Base-by-base conservation (phyloP, 306 rosid species). In the Quercus alba region DNA sequence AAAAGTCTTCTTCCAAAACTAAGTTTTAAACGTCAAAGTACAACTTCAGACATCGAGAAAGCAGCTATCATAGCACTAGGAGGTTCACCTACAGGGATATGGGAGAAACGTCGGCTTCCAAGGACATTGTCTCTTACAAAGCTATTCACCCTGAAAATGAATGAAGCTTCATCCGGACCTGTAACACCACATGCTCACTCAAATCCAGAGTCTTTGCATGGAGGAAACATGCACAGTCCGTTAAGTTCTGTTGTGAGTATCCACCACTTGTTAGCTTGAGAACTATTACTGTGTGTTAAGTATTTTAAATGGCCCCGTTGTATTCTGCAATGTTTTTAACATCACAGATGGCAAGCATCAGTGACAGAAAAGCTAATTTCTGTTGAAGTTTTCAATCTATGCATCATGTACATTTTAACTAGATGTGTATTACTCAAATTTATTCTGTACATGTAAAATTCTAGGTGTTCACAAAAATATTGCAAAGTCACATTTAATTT, bases 91-190 rank as follows among this genome's bases (percentile, higher is more conserved):
- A 19, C 81, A 1, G 77, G 61, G 80, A 68, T 84, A 74, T 80
- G 72, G 26, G 90, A 87, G 74, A 91, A 79, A 81, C 85, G 88
- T 52, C 25, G 52, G 56, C 83, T 89, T 44, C 79, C 89, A 46
- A 87, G 95, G 86, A 86, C 94, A 64, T 14, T 85, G 67, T 94
- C 97, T n/a, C 82, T 90, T 38, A 76, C 88, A 49, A 88, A 79
- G 56, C 31, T 86, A 46, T 70, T 90, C 73, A 77, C 88, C 30
- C 84, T 86, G 0, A 82, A 80, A 77, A 72, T 51, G 80, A 88
- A 81, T 73, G 85, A 74, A 76, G n/a, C 83, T 1, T 85, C 94
- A 68, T 90, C 97, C 70, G 81, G 88, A 78, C 95, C 93, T 5
- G 86, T 49, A 75, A 85, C 90, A 1, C 91, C 97, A 25, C 72